Conservation (phyloP, 208 protist species). For the Endotrypanum monterogeii region DNA sequence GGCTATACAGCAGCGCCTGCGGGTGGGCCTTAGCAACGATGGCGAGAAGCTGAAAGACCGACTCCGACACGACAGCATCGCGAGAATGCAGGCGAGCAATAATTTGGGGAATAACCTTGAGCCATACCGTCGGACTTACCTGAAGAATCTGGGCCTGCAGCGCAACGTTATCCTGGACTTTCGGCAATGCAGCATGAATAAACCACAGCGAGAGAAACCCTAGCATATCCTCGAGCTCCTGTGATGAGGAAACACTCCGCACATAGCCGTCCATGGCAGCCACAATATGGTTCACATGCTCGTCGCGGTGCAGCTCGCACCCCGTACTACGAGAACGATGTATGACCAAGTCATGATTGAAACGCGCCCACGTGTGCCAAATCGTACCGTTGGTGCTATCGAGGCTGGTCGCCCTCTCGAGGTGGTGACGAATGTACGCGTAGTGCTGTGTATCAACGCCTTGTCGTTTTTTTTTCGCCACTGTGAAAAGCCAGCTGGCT, state of each 20-base stretch:
- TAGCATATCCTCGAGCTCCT: slow-evolving; percentile 97
- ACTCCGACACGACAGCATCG: slow-evolving; percentile 83
- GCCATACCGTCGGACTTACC: slow-evolving; percentile 98
- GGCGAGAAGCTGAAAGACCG: slow-evolving; percentile 94
- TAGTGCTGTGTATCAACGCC: slow-evolving; percentile 25
- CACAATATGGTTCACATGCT: slow-evolving; percentile 74
- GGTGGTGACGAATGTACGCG: slow-evolving; percentile 61
- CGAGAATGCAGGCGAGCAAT: slow-evolving; percentile 98
- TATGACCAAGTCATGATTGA: slow-evolving; percentile 91
- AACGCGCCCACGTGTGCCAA: slow-evolving; percentile 97
- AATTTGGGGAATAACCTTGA: slow-evolving; percentile 99
- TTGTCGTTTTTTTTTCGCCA: slow-evolving; percentile 27
- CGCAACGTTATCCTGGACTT: slow-evolving; percentile 56
- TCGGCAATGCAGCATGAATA: slow-evolving; percentile 74
- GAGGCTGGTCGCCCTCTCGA: slow-evolving; percentile 76
- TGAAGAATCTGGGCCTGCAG: slow-evolving; percentile 90
- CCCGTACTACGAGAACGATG: slow-evolving; percentile 19
- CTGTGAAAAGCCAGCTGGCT: slow-evolving; percentile 75
- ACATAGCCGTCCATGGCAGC: slow-evolving; percentile 96
- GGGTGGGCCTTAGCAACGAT: slow-evolving; percentile 97
- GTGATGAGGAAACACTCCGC: slow-evolving; percentile 76
- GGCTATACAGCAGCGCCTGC: slow-evolving; percentile 99
- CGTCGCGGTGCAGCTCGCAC: slow-evolving; percentile 30
- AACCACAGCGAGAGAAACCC: slow-evolving; percentile 99
- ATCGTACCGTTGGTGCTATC: slow-evolving; percentile 96